Evolutionary conservation across 176 grass and related monocot genomes (phyloP).

Genomic region (Musa itinerans): DNA sequence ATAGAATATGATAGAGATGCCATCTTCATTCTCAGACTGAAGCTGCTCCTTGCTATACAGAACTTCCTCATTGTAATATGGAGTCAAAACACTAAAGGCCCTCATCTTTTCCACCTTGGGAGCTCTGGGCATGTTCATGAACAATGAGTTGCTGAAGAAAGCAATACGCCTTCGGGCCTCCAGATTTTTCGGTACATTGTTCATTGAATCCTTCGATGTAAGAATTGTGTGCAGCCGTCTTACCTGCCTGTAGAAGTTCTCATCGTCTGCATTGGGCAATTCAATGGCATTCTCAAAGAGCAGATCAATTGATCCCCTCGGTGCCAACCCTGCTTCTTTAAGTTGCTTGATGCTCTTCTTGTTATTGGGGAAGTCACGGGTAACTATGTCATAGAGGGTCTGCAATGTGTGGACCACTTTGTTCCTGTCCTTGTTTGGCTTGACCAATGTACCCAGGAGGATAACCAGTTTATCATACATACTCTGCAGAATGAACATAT

Average conservation of each 20-base stretch:
- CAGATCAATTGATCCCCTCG: slow-evolving; percentile 35
- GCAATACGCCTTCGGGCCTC: slow-evolving; percentile 81
- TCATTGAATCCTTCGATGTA: slow-evolving; percentile 76
- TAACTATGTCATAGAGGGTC: slow-evolving; percentile 66
- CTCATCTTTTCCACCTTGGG: slow-evolving; percentile 94
- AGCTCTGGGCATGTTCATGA: slow-evolving; percentile 97
- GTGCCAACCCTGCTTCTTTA: slow-evolving; percentile 61
- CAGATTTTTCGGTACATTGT: slow-evolving; percentile 78
- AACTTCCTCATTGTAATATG: slow-evolving; percentile 94
- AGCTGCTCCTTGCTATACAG: slow-evolving; percentile 91
- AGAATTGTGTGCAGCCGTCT: slow-evolving; percentile 68
- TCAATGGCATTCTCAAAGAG: slow-evolving; percentile 72
- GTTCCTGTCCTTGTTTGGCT: slow-evolving; percentile 50
- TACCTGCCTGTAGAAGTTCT: slow-evolving; percentile 68
- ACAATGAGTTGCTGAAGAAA: slow-evolving; percentile 93
- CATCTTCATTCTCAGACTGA: slow-evolving; percentile 75
- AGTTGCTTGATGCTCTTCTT: slow-evolving; percentile 77
- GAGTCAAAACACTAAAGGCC: slow-evolving; percentile 82
- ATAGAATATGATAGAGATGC: slow-evolving; percentile 88
- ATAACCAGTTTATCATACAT: slow-evolving; percentile 52
- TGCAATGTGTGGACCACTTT: slow-evolving; percentile 80
- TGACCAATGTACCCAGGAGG: slow-evolving; percentile 43
- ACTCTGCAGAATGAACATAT: slow-evolving; percentile 46
- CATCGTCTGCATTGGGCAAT: slow-evolving; percentile 49
- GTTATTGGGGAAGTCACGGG: slow-evolving; percentile 70